Evolutionary conservation across 2,329 filamentous ascomycete species (phyloP), one percentile per base, ranked within the genome.

Genomic region (Zarea fungicola): DNA sequence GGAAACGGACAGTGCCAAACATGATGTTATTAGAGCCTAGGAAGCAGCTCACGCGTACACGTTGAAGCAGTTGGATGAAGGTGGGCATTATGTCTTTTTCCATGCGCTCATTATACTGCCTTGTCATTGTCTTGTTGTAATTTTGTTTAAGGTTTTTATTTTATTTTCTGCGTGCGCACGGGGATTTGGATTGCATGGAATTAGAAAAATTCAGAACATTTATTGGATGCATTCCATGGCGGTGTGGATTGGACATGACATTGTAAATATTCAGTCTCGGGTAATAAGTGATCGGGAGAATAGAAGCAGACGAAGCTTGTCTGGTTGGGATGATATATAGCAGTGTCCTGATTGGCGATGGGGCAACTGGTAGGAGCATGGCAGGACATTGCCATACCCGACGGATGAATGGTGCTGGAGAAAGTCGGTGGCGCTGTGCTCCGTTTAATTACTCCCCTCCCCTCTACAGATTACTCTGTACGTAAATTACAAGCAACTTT

Each of bases 361-460:
- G 11, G 31, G 18, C 13, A 9, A 5, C 29, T 18, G 42, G 42
- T 31, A 39, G 31, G 26, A 48, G 37, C 46, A 48, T 42, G 42
- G 18, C 46, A 37, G 46, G 46, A 42, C 46, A n/a, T n/a, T n/a
- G 46, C 13, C 42, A 22, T 36, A 48, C 36, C 39, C 37, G 46
- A 48, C 28, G n/a, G n/a, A n/a, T n/a, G n/a, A n/a, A n/a, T n/a
- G n/a, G n/a, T n/a, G n/a, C n/a, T n/a, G n/a, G n/a, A n/a, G n/a
- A n/a, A n/a, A n/a, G n/a, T n/a, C n/a, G n/a, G n/a, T n/a, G n/a
- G n/a, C n/a, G n/a, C n/a, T n/a, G n/a, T n/a, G n/a, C n/a, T n/a
- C n/a, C n/a, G n/a, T n/a, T n/a, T n/a, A n/a, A n/a, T n/a, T n/a
- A n/a, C n/a, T n/a, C n/a, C n/a, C n/a, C n/a, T n/a, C n/a, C n/a